Base-by-base conservation (phyloP, 2,329 filamentous ascomycete genomes). In the Fusarium pseudocircinatum region DNA sequence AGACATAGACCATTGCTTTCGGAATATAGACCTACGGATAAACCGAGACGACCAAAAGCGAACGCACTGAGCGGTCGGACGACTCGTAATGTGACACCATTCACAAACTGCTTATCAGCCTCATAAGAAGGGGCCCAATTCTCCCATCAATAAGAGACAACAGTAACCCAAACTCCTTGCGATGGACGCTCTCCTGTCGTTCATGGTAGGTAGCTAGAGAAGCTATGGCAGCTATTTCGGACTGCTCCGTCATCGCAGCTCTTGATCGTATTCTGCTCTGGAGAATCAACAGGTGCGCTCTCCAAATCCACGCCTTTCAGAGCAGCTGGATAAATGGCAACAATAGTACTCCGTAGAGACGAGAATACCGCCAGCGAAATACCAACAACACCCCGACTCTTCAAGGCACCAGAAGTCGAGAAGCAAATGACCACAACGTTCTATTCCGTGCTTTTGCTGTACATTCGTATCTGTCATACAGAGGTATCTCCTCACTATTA, bases 401-500 rank as follows among this genome's bases (percentile, higher is more conserved):
- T 67, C 47, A 63, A 8, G 34, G 3, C 1, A 46, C 18, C 10
- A 3, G 8, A 24, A 12, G n/a, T 18, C 3, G 14, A 32, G 16
- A 28, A 5, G 34, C n/a, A 39, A 43, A 46, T 47, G 53, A 46
- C 52, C 44, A 58, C 54, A 44, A 34, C 49, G 43, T 50, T 77
- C 71, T 77, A 78, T 75, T 67, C 64, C 56, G 26, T 67, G 63
- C 63, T 66, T 63, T 72, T 70, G 67, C 68, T 78, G 72, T 77
- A 75, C 69, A 77, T 68, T 69, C 65, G 57, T 69, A 62, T 59
- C 69, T 67, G 70, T 62, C 63, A 72, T 78, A 75, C 67, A 79
- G 60, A 74, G 74, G 75, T 78, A 74, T 77, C 63, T 68, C 69
- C 47, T 75, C 72, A 58, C 65, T 67, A 77, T 75, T 77, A 78